Evolutionary conservation across 2,329 filamentous ascomycete genomes (phyloP).

Genomic region (Phaeomoniella chlamydospora): DNA sequence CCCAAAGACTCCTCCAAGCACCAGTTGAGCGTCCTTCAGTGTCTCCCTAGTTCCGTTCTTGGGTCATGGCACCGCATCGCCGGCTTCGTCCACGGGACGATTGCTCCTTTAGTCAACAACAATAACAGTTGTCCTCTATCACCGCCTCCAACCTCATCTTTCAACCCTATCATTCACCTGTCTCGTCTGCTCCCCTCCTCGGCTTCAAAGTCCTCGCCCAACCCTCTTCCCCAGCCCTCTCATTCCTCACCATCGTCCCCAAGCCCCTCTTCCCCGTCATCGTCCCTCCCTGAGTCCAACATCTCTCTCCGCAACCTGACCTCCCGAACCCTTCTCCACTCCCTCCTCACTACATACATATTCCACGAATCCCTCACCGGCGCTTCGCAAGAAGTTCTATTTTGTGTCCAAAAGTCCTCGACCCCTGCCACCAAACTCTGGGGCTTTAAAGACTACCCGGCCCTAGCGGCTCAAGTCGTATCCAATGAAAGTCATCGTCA

Average conservation of each 20-base stretch:
- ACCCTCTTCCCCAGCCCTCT: no score
- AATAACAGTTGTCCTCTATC: background rate
- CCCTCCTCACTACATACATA: slow-evolving; percentile 1
- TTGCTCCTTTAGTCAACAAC: slow-evolving; percentile 1
- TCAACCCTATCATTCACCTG: no score
- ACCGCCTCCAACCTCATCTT: background rate
- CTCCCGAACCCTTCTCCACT: background rate
- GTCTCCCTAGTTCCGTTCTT: background rate
- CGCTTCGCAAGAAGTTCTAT: slow-evolving; percentile 2
- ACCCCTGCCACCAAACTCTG: background rate
- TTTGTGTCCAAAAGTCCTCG: slow-evolving; percentile 3
- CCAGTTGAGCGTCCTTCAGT: background rate
- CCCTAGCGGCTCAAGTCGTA: background rate
- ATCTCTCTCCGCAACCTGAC: background rate
- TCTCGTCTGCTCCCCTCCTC: no score
- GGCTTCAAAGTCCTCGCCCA: no score
- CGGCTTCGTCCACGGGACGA: slow-evolving; percentile 1
- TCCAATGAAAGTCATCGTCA: background rate
- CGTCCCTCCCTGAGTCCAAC: no score
- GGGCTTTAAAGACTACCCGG: background rate
- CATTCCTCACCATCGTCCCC: background rate
- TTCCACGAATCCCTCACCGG: slow-evolving; percentile 2
- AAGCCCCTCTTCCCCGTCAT: background rate
- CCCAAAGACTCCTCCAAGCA: background rate
- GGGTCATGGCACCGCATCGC: background rate